Evolutionary conservation across 73 alveolate genomes (phyloP).

Genomic region (Symbiodinium natans): DNA sequence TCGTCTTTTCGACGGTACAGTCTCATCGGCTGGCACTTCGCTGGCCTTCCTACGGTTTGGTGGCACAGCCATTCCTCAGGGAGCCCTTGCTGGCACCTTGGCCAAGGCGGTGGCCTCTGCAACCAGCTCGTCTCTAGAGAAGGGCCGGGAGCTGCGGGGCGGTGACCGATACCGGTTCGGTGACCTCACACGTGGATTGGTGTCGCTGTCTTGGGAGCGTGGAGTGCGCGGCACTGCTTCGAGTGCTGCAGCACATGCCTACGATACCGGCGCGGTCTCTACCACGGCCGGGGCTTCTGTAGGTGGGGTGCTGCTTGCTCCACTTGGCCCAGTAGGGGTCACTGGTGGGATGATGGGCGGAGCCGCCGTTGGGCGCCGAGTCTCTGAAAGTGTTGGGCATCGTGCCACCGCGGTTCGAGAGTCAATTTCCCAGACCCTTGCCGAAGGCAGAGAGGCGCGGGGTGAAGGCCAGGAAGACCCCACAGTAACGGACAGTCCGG

Average conservation of each 20-base stretch:
- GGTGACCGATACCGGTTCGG: constrained; percentile 18
- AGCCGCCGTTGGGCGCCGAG: constrained; percentile 47
- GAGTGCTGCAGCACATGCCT: constrained; percentile 26
- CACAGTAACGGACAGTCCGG: too few relatives aligned
- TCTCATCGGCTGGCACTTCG: constrained; percentile 23
- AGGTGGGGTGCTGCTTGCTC: constrained; percentile 40
- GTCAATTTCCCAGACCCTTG: constrained; percentile 17
- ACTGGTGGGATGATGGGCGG: constrained; percentile 59
- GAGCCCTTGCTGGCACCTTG: constrained; percentile 54
- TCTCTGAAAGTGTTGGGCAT: constrained; percentile 2
- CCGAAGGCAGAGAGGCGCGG: constrained; percentile 21
- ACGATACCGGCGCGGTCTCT: constrained; percentile 10
- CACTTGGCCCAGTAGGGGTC: constrained; percentile 53
- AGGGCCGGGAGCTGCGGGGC: constrained; percentile 47
- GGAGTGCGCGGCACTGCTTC: neutral
- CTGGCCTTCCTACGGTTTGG: constrained; percentile 79
- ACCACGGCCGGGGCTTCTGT: constrained; percentile 65
- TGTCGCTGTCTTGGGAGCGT: constrained; percentile 26
- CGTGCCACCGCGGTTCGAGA: neutral
- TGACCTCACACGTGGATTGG: constrained; percentile 27
- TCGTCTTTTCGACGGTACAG: neutral
- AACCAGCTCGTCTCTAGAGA: neutral
- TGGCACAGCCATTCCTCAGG: constrained; percentile 36
- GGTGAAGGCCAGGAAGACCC: neutral
- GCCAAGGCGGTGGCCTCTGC: constrained; percentile 29